Conservation (phyloP, 176 grass and related monocot genomes). For the Triticum timopheevii region DNA sequence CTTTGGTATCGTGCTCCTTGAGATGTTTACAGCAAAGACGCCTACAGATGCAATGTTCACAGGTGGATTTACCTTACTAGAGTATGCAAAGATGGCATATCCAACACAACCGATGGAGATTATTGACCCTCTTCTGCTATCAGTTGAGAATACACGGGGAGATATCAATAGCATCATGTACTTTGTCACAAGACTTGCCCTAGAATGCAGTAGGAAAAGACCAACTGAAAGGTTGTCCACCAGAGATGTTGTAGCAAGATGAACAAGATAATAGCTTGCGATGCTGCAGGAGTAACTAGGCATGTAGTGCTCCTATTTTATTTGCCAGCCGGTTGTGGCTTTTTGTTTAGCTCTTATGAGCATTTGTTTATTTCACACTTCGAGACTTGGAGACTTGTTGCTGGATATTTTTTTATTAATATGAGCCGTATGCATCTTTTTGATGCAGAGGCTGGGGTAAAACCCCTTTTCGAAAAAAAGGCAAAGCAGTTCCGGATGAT, state of each 20-base stretch:
- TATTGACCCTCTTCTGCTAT: conserved; percentile 10
- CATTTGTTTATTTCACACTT: too few species aligned
- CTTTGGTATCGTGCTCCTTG: conserved; percentile 47
- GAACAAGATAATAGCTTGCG: not conserved
- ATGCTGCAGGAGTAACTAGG: not conserved
- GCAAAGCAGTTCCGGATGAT: not conserved
- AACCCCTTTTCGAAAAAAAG: too few species aligned
- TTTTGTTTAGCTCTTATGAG: too few species aligned
- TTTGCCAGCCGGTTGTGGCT: too few species aligned
- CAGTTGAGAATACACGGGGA: not conserved
- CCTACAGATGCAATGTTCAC: conserved; percentile 37
- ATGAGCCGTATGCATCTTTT: too few species aligned
- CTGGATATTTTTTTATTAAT: too few species aligned
- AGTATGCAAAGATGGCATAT: conserved; percentile 21
- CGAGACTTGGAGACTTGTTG: too few species aligned
- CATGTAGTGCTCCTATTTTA: too few species aligned
- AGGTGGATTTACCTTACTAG: conserved; percentile 21
- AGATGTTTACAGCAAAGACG: conserved; percentile 47
- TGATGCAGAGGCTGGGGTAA: too few species aligned
- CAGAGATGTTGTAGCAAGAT: conserved; percentile 2
- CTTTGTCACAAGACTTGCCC: conserved; percentile 18
- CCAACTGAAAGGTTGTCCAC: conserved; percentile 24
- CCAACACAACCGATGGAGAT: not conserved
- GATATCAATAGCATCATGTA: not conserved
- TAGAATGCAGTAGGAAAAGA: conserved; percentile 12